Conservation (phyloP, 2,329 filamentous ascomycete genomes). For the Ascochyta pisi region DNA sequence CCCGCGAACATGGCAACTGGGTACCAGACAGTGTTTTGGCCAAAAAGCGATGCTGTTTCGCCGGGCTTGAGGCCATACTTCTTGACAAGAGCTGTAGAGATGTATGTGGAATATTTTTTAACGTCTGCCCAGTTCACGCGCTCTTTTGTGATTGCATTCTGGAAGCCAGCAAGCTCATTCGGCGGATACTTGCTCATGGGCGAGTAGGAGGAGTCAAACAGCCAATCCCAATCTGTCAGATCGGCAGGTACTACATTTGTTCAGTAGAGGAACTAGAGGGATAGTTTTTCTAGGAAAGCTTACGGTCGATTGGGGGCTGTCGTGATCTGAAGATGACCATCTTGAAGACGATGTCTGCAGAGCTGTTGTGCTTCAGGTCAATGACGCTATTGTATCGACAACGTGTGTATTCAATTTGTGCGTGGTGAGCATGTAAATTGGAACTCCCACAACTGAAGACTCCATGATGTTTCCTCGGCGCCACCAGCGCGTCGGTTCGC, state of each 20-base stretch:
- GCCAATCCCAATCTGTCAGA: conserved; percentile 67
- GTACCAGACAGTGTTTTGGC: conserved; percentile 71
- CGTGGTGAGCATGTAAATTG: not conserved
- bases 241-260: conserved; percentile 57
- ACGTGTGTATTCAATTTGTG: not conserved
- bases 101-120: conserved; percentile 62
- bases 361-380: not conserved
- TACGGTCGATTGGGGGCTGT: conserved; percentile 54
- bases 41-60: conserved; percentile 67
- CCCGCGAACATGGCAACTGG: conserved; percentile 67
- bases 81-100: conserved; percentile 66
- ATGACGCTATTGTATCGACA: not conserved
- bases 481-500: conserved; percentile 30
- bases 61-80: conserved; percentile 62
- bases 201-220: conserved; percentile 64
- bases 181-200: conserved; percentile 52
- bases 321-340: conserved; percentile 53
- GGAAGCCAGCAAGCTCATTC: conserved; percentile 59
- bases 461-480: conserved; percentile 27
- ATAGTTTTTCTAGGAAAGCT: not conserved
- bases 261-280: not conserved
- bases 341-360: conserved; percentile 4
- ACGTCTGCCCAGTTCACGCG: conserved; percentile 65
- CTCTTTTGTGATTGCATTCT: conserved; percentile 66
- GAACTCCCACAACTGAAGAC: not conserved